Base-by-base conservation (phyloP, 495 filamentous ascomycete species). In the Saxophila tyrrhenica region DNA sequence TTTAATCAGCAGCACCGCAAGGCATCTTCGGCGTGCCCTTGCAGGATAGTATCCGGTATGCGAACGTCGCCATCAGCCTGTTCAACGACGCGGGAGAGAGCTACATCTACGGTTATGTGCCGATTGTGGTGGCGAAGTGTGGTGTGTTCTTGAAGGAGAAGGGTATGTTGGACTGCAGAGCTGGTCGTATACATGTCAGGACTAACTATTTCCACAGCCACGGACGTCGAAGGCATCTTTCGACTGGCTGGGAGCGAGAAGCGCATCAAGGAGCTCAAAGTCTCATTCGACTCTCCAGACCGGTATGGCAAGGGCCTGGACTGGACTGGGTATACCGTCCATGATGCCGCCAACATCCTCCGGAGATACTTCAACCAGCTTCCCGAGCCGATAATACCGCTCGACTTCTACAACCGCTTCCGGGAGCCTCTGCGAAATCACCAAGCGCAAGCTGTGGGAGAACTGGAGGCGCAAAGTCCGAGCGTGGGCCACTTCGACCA, bases 71-170 rank as follows among this genome's bases (percentile, higher is more conserved):
- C 49, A 99, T 99, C 62, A 96, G 90, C 49, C 79, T 99, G 29
- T 85, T 87, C 57, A 87, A 96, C 67, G 85, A 85, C 48, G 78
- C 89, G 51, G 92, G 91, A 16, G 80, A 90, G 64, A 95, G 89
- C 67, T 96, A 92, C 66, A 95, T 96, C 23, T 99, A 99, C 69
- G 92, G 92, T 61, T 99, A 99, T 67, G 90, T 99, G 3, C 92
- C 92, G 10, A 96, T 99, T 59, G 91, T 99, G 45, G 91, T 99
- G 39, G 92, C 92, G 3, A 99, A 99, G 69, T 99, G 92, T 68
- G 92, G 92, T 46, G 90, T 99, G 1, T 99, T 88, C 63, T 70
- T 99, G 59, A 99, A 99, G 67, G 92, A 99, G 67, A 96, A 95
- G 83, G 92, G 92, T 95, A 64, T 54, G 78, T 73, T 39, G 24